Conservation (phyloP, 2,329 filamentous ascomycete genomes). For the Diatrype stigma region DNA sequence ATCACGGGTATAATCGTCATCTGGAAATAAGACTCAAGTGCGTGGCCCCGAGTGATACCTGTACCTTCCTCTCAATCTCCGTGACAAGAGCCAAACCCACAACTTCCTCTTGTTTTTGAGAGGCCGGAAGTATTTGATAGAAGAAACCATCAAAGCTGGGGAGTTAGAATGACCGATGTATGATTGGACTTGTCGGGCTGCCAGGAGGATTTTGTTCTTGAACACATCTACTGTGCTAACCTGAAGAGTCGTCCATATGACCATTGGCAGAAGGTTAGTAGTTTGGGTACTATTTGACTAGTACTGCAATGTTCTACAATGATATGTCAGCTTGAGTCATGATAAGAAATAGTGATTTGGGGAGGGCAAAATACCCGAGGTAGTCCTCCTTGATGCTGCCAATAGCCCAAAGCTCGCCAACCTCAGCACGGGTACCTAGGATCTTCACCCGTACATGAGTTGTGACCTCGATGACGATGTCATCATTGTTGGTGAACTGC, state of each 20-base stretch:
- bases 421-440: slow-evolving; percentile 87
- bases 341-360: not conserved
- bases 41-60: too few relatives aligned
- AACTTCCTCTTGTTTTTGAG: too few relatives aligned
- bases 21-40: too few relatives aligned
- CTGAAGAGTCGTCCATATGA: not conserved
- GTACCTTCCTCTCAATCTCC: too few relatives aligned
- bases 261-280: not conserved
- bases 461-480: slow-evolving; percentile 88
- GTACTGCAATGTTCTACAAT: slow-evolving; percentile 21
- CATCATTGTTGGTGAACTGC: slow-evolving; percentile 92
- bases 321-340: not conserved
- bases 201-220: not conserved
- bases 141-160: too few relatives aligned
- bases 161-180: too few relatives aligned
- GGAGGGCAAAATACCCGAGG: slow-evolving; percentile 51
- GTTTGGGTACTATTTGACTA: slow-evolving; percentile 7
- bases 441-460: slow-evolving; percentile 93
- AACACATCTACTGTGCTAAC: not conserved
- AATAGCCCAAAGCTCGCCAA: slow-evolving; percentile 93
- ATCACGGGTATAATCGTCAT: too few relatives aligned
- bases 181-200: too few relatives aligned
- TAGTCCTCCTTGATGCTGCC: slow-evolving; percentile 91
- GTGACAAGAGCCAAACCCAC: too few relatives aligned
- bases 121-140: too few relatives aligned